Percentiles rank a stretch among this genome's conserved stretches.
phyloP scores from a whole-genome alignment of 1,284 basidiomycete species.

The Cronartium quercuum region DNA sequence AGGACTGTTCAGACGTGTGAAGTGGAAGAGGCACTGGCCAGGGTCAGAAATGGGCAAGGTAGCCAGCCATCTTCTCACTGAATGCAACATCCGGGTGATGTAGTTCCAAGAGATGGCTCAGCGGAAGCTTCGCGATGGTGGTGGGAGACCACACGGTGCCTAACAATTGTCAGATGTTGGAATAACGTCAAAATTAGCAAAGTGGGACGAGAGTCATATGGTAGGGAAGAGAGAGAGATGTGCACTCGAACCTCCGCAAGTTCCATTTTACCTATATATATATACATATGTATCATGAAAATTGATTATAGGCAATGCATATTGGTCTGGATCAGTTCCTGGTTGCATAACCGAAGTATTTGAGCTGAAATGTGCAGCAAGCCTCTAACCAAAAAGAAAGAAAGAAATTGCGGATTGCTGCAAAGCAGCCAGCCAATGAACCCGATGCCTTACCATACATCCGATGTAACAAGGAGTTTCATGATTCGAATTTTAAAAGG shows the following conservation, averaged over 20 bases:
- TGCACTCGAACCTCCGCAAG: neutral
- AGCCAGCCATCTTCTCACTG: no score
- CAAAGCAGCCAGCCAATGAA: no score
- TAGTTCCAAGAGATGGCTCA: neutral
- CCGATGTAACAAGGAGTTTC: neutral
- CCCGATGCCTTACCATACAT: neutral
- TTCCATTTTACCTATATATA: neutral
- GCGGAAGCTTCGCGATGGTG: neutral
- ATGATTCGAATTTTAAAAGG: neutral
- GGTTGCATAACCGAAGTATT: no score
- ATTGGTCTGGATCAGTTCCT: no score
- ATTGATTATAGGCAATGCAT: no score
- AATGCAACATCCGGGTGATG: neutral
- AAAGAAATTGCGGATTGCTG: no score
- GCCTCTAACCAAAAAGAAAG: no score
- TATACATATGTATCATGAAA: no score
- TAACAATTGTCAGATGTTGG: neutral
- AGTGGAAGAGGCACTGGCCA: no score
- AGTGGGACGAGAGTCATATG: neutral
- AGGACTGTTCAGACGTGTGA: no score
- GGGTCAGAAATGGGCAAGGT: no score
- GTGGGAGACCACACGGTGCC: neutral
- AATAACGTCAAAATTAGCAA: neutral
- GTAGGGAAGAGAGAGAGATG: neutral
- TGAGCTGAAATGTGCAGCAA: no score